phyloP scores from a whole-genome alignment of 2,329 filamentous ascomycete species.

The Dactylellina leptospora region DNA sequence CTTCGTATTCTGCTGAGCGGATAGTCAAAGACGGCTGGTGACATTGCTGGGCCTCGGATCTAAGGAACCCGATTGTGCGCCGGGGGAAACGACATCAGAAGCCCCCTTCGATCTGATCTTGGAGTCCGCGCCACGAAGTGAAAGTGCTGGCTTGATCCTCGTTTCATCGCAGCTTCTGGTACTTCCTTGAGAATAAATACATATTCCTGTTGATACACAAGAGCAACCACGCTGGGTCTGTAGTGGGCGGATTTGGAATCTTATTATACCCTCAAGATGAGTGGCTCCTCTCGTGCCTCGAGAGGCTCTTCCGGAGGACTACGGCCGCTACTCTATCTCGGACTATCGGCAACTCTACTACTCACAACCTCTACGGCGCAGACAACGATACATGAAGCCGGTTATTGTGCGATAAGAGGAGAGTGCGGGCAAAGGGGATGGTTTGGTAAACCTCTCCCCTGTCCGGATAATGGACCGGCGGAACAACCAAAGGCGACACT shows the following conservation, averaged over 20 bases:
- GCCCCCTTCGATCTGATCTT: too few relatives aligned
- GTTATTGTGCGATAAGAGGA: conserved; percentile 56
- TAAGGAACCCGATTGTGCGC: too few relatives aligned
- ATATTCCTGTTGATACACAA: too few relatives aligned
- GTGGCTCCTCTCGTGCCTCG: conserved; percentile 45
- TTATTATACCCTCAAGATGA: conserved; percentile 42
- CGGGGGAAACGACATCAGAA: too few relatives aligned
- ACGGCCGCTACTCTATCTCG: conserved; percentile 40
- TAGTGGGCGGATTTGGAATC: neutral
- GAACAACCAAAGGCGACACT: conserved; percentile 75
- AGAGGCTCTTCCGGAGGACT: conserved; percentile 52
- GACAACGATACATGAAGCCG: conserved; percentile 56
- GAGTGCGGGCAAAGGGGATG: conserved; percentile 88
- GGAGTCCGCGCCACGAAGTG: too few relatives aligned
- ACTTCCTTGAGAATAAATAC: too few relatives aligned
- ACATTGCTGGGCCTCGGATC: too few relatives aligned
- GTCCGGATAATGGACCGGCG: conserved; percentile 87
- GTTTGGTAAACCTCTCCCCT: conserved; percentile 89
- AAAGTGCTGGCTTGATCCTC: too few relatives aligned
- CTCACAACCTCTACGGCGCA: conserved; percentile 33
- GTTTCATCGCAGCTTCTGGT: too few relatives aligned
- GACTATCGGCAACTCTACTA: conserved; percentile 25
- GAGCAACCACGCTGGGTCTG: too few relatives aligned
- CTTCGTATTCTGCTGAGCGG: too few relatives aligned
- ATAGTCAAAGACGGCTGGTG: too few relatives aligned